Evolutionary conservation across 331 rosid species (phyloP), one percentile per base, ranked within the genome.

Genomic region (Pyrus hybrid): DNA sequence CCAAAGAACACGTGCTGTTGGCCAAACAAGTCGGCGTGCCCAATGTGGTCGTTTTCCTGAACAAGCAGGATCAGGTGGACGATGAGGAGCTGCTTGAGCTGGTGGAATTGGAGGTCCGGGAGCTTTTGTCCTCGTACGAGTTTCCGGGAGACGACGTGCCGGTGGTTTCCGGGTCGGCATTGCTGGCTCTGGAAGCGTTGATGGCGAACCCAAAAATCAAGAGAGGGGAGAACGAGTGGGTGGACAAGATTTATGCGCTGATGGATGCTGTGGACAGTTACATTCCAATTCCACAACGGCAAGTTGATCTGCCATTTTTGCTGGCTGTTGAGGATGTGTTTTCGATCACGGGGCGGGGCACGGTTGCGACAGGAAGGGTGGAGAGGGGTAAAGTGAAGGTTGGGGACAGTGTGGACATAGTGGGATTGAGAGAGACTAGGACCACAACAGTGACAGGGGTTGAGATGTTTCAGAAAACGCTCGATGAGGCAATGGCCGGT

Each of bases 401-500:
- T 23, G 72, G 79, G 41, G 79, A 76, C 26, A 25, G 32, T 9
- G 73, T 76, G 22, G 73, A 76, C 9, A 58, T 76, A 2, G 79
- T 76, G 37, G 79, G 79, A 13, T 57, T 76, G 23, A 35, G 66
- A 54, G 57, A 76, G 53, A 76, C 79, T 3, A 76, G 73, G 66
- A 67, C 14, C 33, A 66, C 79, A 10, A 76, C 73, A 2, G 73
- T 76, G 3, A 76, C 79, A 0, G 73, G 73, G 25, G 79, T 76
- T 13, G 79, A 76, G 26, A 76, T 76, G 79, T 76, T 76, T 76
- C 66, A 67, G 73, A 67, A 67, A 8, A 76, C 72, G 5, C 73
- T 76, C 37, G 79, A 76, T 11, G 66, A 76, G 73, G 79, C 79
- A 7, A 21, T 76, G 41, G 79, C 79, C 11, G 67, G 79, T 53